Conservation (phyloP, 1,284 basidiomycete species). For the Baeospora myosura region DNA sequence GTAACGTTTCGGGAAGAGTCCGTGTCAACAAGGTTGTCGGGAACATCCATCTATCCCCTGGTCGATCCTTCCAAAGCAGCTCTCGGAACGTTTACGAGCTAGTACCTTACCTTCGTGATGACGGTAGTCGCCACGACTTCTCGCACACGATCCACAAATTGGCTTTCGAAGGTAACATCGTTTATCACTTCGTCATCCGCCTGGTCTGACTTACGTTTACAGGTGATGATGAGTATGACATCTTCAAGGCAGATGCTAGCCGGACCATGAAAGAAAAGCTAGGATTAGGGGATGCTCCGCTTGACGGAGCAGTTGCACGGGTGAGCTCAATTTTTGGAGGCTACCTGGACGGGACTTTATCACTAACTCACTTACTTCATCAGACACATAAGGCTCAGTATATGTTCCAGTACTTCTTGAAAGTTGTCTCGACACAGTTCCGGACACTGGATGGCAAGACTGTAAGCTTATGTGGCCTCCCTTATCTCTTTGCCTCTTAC, state of each 20-base stretch:
- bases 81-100: conserved; percentile 84
- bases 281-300: conserved; percentile 71
- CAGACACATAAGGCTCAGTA: conserved; percentile 68
- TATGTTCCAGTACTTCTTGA: conserved; percentile 97
- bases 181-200: neutral
- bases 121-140: conserved; percentile 87
- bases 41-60: conserved; percentile 84
- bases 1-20: conserved; percentile 86
- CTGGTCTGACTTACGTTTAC: neutral
- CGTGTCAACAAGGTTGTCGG: conserved; percentile 97
- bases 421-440: conserved; percentile 93
- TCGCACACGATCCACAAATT: conserved; percentile 84
- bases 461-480: conserved; percentile 33
- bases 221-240: conserved; percentile 71
- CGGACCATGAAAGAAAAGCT: conserved; percentile 71
- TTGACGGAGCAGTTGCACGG: conserved; percentile 65
- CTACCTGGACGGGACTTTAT: conserved; percentile 6
- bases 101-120: conserved; percentile 90
- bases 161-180: conserved; percentile 57
- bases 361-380: conserved; percentile 7
- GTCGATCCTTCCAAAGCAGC: conserved; percentile 88
- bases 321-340: conserved; percentile 29
- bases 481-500: conserved; percentile 3
- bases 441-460: conserved; percentile 69
- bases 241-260: conserved; percentile 52